Evolutionary conservation across 176 grass and related monocot species (phyloP), one percentile per base, ranked within the genome.

Genomic region (Alloteropsis semialata): DNA sequence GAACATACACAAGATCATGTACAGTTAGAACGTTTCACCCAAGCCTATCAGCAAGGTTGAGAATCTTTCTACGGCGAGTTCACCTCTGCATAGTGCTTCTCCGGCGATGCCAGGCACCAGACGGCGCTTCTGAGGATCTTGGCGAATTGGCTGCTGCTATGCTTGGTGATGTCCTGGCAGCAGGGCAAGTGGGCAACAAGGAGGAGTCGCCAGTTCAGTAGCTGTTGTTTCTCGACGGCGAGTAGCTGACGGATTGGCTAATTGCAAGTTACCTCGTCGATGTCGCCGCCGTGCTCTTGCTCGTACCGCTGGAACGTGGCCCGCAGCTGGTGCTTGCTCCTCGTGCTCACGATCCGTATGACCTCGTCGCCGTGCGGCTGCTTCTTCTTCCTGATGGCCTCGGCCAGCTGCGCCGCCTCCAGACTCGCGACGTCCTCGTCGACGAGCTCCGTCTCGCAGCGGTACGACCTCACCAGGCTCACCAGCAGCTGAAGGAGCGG

Each of bases 61-160:
- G 8, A n/a, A 30, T 17, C 27, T 50, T 34, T 36, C 5, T 21
- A 5, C 34, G 18, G 15, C 29, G 5, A 15, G 69, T 59, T 64
- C 76, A 96, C 93, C 90, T 93, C 90, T 59, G 94, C 94, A 28
- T 85, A 96, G 72, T 93, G 91, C 59, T 96, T 96, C 72, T 93
- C 86, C 49, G 94, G 94, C 25, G 76, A 97, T 18, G 65, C 80
- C 8, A 93, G 58, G 73, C 91, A 93, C 88, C 86, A 88, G 72
- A 93, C 76, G 8, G 89, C 88, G 50, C 45, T 78, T 63, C 72
- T 83, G 68, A 89, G 65, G 69, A 89, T 85, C 45, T 54, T 82
- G 8, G 86, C 77, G 6, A 93, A 89, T 43, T 83, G 80, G 36
- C 68, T 87, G 53, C 55, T 78, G 77, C 77, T 79, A 21, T 59